Conservation (phyloP, 1,139 yeast genomes). For the Diutina ranongensis region DNA sequence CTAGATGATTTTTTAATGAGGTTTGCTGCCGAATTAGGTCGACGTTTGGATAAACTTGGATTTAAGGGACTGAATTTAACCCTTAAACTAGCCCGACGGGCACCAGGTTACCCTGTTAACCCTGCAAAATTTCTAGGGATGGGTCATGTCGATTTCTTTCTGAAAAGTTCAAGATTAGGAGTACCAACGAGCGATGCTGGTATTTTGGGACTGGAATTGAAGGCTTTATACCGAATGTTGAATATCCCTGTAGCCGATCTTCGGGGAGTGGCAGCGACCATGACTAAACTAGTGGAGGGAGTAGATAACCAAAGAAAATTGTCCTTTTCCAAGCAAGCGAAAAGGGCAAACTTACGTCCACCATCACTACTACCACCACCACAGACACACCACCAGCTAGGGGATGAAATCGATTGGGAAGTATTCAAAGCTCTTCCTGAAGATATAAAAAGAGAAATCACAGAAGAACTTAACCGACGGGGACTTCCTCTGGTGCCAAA, state of each 20-base stretch:
- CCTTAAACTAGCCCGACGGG: slow-evolving; percentile 53
- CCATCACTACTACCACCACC: slow-evolving; percentile 9
- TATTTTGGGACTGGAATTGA: slow-evolving; percentile 47
- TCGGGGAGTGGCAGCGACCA: slow-evolving; percentile 68
- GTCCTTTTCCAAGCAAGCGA: not conserved
- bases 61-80: slow-evolving; percentile 48
- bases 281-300: slow-evolving; percentile 38
- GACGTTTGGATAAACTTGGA: slow-evolving; percentile 36
- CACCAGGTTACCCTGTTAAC: slow-evolving; percentile 53
- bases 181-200: slow-evolving; percentile 54
- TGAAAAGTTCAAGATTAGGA: slow-evolving; percentile 52
- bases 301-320: slow-evolving; percentile 7
- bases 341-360: not conserved
- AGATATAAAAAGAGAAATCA: slow-evolving; percentile 40
- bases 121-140: slow-evolving; percentile 78
- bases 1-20: slow-evolving; percentile 51
- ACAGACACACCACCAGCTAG: not conserved
- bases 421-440: slow-evolving; percentile 42
- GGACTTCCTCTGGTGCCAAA: slow-evolving; percentile 12
- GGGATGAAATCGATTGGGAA: slow-evolving; percentile 36
- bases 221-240: slow-evolving; percentile 42
- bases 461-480: slow-evolving; percentile 29
- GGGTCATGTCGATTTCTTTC: slow-evolving; percentile 62
- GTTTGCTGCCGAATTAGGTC: slow-evolving; percentile 47
- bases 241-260: slow-evolving; percentile 56